Evolutionary conservation across 1,284 basidiomycete species (phyloP).

Genomic region (Coniophora puteana): DNA sequence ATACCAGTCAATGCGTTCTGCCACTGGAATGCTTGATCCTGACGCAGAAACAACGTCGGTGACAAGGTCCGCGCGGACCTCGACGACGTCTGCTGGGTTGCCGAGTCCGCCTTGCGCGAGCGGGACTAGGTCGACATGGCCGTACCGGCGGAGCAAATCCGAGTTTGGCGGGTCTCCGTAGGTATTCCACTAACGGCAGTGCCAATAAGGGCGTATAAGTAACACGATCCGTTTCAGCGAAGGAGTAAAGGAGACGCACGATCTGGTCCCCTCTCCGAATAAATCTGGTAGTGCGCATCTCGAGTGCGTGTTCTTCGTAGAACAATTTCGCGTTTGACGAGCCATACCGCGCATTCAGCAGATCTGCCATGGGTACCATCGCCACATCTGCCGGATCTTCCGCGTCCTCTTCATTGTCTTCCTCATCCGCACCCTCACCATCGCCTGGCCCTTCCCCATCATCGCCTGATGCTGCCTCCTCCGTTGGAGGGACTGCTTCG

Average conservation of each 20-base stretch:
- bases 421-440: slow-evolving; percentile 21
- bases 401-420: slow-evolving; percentile 49
- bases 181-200: slow-evolving; percentile 77
- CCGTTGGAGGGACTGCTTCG: slow-evolving; percentile 23
- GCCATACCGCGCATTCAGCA: slow-evolving; percentile 85
- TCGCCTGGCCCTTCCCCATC: slow-evolving; percentile 44
- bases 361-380: slow-evolving; percentile 97
- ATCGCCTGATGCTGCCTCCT: slow-evolving; percentile 40
- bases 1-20: slow-evolving; percentile 85
- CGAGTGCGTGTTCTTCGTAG: slow-evolving; percentile 68
- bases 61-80: slow-evolving; percentile 79
- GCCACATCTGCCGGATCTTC: slow-evolving; percentile 73
- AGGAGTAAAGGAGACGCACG: slow-evolving; percentile 40
- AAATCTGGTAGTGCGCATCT: slow-evolving; percentile 78
- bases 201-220: slow-evolving; percentile 3
- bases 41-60: slow-evolving; percentile 43
- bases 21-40: slow-evolving; percentile 17
- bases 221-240: background rate
- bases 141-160: slow-evolving; percentile 92
- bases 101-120: slow-evolving; percentile 44
- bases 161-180: slow-evolving; percentile 94
- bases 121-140: slow-evolving; percentile 82
- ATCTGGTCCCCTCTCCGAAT: slow-evolving; percentile 88
- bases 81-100: slow-evolving; percentile 87
- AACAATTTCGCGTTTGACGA: slow-evolving; percentile 74